phyloP scores from a whole-genome alignment of 345 rosid genomes.

The Eutrema japonicum region DNA sequence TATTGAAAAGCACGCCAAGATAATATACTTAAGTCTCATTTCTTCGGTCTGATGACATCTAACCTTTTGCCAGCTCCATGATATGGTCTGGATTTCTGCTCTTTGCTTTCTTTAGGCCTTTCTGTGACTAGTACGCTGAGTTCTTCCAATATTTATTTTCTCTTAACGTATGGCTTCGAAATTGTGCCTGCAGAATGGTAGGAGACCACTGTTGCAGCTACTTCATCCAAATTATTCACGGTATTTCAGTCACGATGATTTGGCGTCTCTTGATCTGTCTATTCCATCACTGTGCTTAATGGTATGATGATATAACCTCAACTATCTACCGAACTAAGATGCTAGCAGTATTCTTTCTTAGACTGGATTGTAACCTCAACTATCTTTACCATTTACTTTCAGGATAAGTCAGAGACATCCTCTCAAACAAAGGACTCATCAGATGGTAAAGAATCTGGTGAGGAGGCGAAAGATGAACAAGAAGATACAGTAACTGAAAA shows the following conservation, averaged over 20 bases:
- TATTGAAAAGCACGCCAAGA: slow-evolving; percentile 13
- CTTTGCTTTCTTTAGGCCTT: slow-evolving; percentile 20
- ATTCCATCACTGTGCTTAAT: slow-evolving; percentile 63
- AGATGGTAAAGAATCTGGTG: slow-evolving; percentile 46
- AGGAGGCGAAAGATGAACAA: slow-evolving; percentile 40
- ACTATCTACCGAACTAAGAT: slow-evolving; percentile 6
- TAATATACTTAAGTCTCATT: not conserved
- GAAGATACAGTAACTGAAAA: slow-evolving; percentile 39
- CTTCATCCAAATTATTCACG: slow-evolving; percentile 82
- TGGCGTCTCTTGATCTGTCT: slow-evolving; percentile 65
- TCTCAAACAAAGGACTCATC: slow-evolving; percentile 43
- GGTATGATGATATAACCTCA: slow-evolving; percentile 54
- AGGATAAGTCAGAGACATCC: slow-evolving; percentile 57
- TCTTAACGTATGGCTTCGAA: slow-evolving; percentile 18
- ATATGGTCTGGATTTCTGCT: slow-evolving; percentile 2
- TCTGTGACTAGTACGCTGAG: not conserved
- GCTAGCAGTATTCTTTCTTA: slow-evolving; percentile 2
- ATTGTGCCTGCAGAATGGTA: slow-evolving; percentile 64
- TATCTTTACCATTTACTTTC: slow-evolving; percentile 21
- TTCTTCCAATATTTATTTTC: slow-evolving; percentile 11
- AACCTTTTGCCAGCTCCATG: not conserved
- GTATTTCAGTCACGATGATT: slow-evolving; percentile 74
- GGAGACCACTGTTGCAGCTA: slow-evolving; percentile 75
- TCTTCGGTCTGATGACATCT: slow-evolving; percentile 5
- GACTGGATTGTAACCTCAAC: slow-evolving; percentile 11